Evolutionary conservation across 1,284 basidiomycete species (phyloP).

Genomic region (Cutaneotrichosporon daszewskae): DNA sequence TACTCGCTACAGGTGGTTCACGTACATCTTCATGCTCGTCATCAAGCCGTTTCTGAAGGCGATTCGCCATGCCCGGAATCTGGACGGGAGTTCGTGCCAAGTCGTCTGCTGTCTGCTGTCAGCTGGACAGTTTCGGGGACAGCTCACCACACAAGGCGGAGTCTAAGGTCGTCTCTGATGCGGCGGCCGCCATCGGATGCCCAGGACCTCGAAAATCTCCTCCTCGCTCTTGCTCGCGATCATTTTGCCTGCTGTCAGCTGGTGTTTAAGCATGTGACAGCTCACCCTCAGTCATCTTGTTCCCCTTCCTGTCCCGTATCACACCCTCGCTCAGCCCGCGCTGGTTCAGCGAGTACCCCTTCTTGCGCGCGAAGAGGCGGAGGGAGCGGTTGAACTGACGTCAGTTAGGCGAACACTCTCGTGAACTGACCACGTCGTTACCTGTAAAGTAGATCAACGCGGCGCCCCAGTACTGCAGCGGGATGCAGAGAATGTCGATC

Average conservation of each 20-base stretch:
- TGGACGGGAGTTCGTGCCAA: too few species aligned
- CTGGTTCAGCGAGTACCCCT: constrained; percentile 82
- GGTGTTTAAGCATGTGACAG: not conserved
- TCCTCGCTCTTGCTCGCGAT: constrained; percentile 75
- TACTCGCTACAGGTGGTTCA: too few species aligned
- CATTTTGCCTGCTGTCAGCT: constrained; percentile 55
- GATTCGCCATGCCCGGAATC: too few species aligned
- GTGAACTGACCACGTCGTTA: constrained; percentile 65
- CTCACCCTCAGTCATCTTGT: constrained; percentile 63
- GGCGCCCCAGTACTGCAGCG: constrained; percentile 69
- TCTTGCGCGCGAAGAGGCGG: constrained; percentile 70
- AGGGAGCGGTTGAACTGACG: constrained; percentile 80
- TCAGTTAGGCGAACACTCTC: not conserved
- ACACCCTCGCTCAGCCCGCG: constrained; percentile 67
- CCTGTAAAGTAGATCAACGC: constrained; percentile 82
- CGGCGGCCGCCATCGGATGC: constrained; percentile 40
- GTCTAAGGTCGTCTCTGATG: constrained; percentile 13
- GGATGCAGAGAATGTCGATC: constrained; percentile 73
- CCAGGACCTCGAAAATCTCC: constrained; percentile 72
- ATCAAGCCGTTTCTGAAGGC: too few species aligned
- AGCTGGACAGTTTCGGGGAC: too few species aligned
- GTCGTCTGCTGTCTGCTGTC: too few species aligned
- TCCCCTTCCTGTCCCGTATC: constrained; percentile 60
- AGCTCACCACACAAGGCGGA: too few species aligned
- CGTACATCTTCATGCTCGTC: too few species aligned